phyloP scores from a whole-genome alignment of 73 alveolate genomes.

The Paramecium octaurelia region DNA sequence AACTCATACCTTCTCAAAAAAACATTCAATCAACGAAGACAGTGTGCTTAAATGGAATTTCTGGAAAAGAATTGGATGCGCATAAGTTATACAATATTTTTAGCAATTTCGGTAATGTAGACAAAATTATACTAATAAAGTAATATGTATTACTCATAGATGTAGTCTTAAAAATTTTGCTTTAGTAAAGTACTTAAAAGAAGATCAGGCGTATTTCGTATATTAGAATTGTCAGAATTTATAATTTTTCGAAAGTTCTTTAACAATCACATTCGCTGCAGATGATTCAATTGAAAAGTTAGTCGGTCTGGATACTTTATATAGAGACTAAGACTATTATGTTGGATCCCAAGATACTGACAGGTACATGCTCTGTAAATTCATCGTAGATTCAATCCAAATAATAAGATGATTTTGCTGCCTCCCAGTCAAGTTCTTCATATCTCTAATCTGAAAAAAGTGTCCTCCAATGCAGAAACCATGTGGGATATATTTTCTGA shows the following conservation, averaged over 20 bases:
- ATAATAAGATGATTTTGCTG: not conserved
- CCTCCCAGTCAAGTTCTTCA: slow-evolving; percentile 47
- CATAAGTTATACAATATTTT: slow-evolving; percentile 9
- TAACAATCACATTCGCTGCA: not conserved
- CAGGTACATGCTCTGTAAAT: not conserved
- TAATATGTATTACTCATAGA: not conserved
- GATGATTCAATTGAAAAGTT: slow-evolving; percentile 46
- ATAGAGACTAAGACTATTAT: not conserved
- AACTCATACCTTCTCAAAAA: not conserved
- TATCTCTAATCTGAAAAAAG: slow-evolving; percentile 16
- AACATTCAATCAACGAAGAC: not conserved
- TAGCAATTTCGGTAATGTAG: slow-evolving; percentile 45
- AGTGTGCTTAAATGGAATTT: slow-evolving; percentile 20
- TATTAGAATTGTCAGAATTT: slow-evolving; percentile 3
- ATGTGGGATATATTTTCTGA: slow-evolving; percentile 52
- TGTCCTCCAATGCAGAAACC: slow-evolving; percentile 35
- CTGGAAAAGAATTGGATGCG: slow-evolving; percentile 1
- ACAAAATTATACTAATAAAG: slow-evolving; percentile 7
- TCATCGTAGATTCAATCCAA: not conserved
- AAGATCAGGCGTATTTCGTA: slow-evolving; percentile 12
- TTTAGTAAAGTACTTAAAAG: slow-evolving; percentile 19
- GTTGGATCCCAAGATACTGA: slow-evolving; percentile 40
- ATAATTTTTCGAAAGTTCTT: not conserved
- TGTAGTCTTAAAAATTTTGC: not conserved
- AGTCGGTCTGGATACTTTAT: not conserved